phyloP scores from a whole-genome alignment of 148 eudicot species.

The Arctostaphylos glauca region DNA sequence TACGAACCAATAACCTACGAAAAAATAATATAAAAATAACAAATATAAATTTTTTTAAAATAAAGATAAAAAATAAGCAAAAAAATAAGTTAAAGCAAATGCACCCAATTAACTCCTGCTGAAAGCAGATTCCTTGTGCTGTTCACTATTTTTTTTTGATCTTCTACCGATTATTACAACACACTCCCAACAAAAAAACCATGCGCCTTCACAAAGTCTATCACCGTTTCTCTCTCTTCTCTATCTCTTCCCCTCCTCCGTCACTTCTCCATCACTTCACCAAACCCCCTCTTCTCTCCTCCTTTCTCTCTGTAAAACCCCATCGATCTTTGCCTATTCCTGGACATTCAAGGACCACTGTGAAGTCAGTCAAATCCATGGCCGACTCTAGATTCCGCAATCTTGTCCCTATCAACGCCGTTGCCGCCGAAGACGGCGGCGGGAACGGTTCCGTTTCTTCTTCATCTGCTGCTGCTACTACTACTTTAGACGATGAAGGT shows the following conservation, averaged over 20 bases:
- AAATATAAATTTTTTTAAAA: too few relatives aligned
- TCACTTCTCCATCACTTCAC: conserved; percentile 8
- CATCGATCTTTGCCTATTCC: conserved; percentile 17
- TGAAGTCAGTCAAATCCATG: conserved; percentile 30
- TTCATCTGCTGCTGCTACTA: conserved; percentile 7
- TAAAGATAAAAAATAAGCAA: too few relatives aligned
- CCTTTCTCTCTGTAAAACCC: conserved; percentile 27
- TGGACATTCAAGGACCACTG: neutral
- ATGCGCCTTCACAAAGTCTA: conserved; percentile 75
- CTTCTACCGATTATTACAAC: neutral
- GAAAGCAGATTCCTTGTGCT: neutral
- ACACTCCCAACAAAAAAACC: neutral
- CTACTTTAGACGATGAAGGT: conserved; percentile 35
- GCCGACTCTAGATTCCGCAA: conserved; percentile 39
- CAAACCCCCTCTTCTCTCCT: conserved; percentile 11
- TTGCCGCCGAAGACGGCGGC: conserved; percentile 36
- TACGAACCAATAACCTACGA: too few relatives aligned
- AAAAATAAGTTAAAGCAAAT: too few relatives aligned
- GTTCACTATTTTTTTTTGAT: neutral
- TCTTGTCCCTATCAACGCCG: conserved; percentile 50
- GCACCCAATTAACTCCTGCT: too few relatives aligned
- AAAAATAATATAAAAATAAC: too few relatives aligned
- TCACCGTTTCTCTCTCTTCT: conserved; percentile 52
- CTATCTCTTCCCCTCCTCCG: conserved; percentile 31
- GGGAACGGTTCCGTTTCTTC: conserved; percentile 40